A percentile compares a stretch with the other conserved stretches of the same genome.
Evolutionary conservation across 176 grass and related monocot species (phyloP).

Genomic region (Zizania latifolia): DNA sequence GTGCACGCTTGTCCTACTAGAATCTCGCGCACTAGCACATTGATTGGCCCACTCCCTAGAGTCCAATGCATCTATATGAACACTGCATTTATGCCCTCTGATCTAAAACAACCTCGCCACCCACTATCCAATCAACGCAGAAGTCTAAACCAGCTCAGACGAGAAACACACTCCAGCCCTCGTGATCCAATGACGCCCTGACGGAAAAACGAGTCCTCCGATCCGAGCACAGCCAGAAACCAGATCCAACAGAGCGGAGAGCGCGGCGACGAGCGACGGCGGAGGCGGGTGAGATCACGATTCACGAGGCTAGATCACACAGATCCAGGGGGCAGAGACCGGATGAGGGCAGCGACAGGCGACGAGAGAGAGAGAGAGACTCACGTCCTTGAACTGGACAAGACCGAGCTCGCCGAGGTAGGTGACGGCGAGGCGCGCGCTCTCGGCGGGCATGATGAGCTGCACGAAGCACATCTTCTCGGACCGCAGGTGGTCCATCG

Average conservation of each 20-base stretch:
- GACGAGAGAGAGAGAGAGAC: slow-evolving; percentile 4
- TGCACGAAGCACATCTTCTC: slow-evolving; percentile 99
- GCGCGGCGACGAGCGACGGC: background rate
- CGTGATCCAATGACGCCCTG: slow-evolving; percentile 7
- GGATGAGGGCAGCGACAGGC: background rate
- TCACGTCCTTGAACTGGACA: slow-evolving; percentile 99
- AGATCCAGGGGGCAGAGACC: slow-evolving; percentile 22
- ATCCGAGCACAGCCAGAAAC: background rate
- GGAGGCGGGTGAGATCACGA: slow-evolving; percentile 2
- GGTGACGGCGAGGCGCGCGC: slow-evolving; percentile 71
- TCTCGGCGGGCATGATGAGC: slow-evolving; percentile 94
- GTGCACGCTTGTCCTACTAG: background rate
- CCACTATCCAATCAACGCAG: background rate
- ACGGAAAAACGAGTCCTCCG: background rate
- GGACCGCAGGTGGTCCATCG: slow-evolving; percentile 95
- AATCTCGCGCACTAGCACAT: background rate
- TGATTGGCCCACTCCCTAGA: background rate
- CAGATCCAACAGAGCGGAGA: slow-evolving; percentile 26
- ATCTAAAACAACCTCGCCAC: background rate
- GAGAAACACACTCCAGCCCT: slow-evolving; percentile 5
- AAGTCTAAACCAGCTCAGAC: slow-evolving; percentile 16
- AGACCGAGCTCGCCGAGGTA: slow-evolving; percentile 97
- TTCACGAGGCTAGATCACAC: slow-evolving; percentile 18
- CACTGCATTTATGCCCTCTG: background rate
- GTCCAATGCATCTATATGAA: background rate